Percentiles rank a stretch among this genome's conserved stretches.
Evolutionary conservation across 345 rosid species (phyloP).

Genomic region (Syzygium grande): DNA sequence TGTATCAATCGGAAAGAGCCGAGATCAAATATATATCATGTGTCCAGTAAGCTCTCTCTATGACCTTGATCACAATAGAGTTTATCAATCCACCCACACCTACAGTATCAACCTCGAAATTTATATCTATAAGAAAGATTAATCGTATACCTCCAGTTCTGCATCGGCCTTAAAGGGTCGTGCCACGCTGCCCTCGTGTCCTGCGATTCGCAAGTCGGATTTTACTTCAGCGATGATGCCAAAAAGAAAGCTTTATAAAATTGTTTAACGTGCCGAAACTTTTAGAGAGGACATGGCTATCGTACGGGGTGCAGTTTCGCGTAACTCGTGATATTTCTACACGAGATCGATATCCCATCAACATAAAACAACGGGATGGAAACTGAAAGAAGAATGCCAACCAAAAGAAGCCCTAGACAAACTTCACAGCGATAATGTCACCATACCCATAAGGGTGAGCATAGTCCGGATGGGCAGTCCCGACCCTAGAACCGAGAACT

Average conservation of each 20-base stretch:
- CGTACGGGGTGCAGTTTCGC: background rate
- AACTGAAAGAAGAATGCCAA: background rate
- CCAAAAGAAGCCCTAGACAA: background rate
- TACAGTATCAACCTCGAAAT: background rate
- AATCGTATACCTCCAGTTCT: background rate
- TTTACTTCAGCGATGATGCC: background rate
- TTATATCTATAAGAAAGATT: background rate
- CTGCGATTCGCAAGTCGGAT: background rate
- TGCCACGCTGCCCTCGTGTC: background rate
- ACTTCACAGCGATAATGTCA: background rate
- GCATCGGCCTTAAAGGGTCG: background rate
- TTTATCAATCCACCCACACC: background rate
- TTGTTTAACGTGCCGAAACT: background rate
- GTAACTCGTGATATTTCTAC: background rate
- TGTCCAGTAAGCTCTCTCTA: background rate
- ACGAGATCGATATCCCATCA: background rate
- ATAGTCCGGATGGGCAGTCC: too few relatives aligned
- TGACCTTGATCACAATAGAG: background rate
- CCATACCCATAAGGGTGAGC: background rate
- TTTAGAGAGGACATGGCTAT: background rate
- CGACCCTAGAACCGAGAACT: too few relatives aligned
- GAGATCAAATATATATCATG: background rate
- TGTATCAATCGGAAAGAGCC: background rate
- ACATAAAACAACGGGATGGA: background rate
- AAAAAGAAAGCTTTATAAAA: background rate